phyloP scores from a whole-genome alignment of 169 alveolate genomes.

The Plasmodium cynomolgi region DNA sequence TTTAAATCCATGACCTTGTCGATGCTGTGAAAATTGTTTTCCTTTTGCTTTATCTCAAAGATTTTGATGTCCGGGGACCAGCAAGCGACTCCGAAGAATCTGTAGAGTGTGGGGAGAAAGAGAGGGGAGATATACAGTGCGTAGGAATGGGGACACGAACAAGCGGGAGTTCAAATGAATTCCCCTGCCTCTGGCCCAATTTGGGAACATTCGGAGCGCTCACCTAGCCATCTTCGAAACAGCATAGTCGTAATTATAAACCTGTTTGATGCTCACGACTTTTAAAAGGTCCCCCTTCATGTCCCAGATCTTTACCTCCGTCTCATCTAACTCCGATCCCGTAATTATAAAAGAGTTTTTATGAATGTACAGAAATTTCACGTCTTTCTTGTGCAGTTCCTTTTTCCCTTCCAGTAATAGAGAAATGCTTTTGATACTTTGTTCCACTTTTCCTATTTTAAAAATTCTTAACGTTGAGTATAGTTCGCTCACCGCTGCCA shows the following conservation, averaged over 20 bases:
- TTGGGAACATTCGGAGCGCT: neutral
- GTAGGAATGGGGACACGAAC: neutral
- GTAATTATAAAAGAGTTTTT: constrained; percentile 18
- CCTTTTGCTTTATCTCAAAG: constrained; percentile 24
- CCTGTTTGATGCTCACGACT: constrained; percentile 18
- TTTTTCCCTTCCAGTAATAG: neutral
- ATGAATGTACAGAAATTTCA: constrained; percentile 26
- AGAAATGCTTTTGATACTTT: neutral
- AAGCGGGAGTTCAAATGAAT: neutral
- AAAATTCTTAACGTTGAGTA: constrained; percentile 16
- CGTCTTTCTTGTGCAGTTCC: constrained; percentile 21
- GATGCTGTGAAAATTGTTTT: constrained; percentile 17
- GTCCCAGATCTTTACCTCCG: constrained; percentile 39
- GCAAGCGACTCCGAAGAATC: constrained; percentile 38
- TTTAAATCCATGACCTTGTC: constrained; percentile 35
- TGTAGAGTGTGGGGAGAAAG: neutral
- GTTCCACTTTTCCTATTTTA: constrained; percentile 16
- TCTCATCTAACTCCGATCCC: constrained; percentile 31
- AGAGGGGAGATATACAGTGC: neutral
- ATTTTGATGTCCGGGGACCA: constrained; percentile 38
- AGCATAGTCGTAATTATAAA: constrained; percentile 27
- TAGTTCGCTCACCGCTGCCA: constrained; percentile 17
- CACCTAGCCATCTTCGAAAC: constrained; percentile 20
- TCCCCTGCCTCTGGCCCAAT: neutral
- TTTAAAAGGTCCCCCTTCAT: constrained; percentile 35